Evolutionary conservation across 192 early-diverging fungal species (phyloP).

Genomic region (Jimgerdemannia flammicorona): DNA sequence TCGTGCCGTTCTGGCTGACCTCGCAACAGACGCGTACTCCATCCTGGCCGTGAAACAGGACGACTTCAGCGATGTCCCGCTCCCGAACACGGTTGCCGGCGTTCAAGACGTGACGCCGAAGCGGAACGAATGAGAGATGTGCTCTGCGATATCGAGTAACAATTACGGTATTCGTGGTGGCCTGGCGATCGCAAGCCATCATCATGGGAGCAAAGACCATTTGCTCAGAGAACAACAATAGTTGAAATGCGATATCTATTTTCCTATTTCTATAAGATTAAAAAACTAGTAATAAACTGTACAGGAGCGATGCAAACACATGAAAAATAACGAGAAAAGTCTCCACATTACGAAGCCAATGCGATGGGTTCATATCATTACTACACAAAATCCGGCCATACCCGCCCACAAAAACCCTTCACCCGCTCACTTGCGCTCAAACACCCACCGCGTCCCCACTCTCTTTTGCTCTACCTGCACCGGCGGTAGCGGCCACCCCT

Average conservation of each 20-base stretch:
- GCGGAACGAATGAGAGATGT: neutral
- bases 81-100: conserved; percentile 36
- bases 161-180: no score
- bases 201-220: no score
- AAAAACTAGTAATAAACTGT: no score
- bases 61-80: conserved; percentile 69
- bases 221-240: no score
- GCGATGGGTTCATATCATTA: no score
- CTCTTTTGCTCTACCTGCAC: conserved; percentile 61
- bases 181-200: no score
- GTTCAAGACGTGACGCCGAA: conserved; percentile 16
- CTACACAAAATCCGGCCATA: neutral
- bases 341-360: no score
- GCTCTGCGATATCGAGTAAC: neutral
- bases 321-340: no score
- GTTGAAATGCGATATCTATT: no score
- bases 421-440: conserved; percentile 28
- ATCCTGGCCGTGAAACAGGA: conserved; percentile 72
- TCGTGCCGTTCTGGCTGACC: neutral
- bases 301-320: no score
- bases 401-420: neutral
- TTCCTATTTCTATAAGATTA: no score
- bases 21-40: conserved; percentile 61
- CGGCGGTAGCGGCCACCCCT: conserved; percentile 64
- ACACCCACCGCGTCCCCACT: conserved; percentile 60